Conservation (phyloP, 2,329 filamentous ascomycete species). For the Leptographium lundbergii region DNA sequence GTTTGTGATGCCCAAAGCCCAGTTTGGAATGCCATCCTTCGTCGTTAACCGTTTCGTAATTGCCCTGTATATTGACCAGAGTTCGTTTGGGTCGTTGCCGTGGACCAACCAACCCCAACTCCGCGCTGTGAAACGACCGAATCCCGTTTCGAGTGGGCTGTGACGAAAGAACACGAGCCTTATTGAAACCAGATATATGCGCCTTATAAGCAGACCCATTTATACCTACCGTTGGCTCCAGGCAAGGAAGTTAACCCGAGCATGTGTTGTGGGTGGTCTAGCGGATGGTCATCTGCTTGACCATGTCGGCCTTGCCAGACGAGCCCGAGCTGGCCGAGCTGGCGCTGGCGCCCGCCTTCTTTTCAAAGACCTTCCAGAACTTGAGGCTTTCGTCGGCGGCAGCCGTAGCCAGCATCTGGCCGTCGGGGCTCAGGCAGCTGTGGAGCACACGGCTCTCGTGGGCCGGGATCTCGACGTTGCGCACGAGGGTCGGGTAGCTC, state of each 20-base stretch:
- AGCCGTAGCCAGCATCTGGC: constrained; percentile 94
- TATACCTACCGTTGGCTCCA: constrained; percentile 32
- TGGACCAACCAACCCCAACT: constrained; percentile 28
- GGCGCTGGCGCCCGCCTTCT: constrained; percentile 69
- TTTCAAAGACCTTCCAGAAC: constrained; percentile 99
- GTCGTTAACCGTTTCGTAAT: neutral
- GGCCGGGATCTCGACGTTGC: constrained; percentile 94
- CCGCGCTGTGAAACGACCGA: constrained; percentile 33
- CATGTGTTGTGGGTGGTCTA: constrained; percentile 24
- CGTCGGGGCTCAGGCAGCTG: constrained; percentile 92
- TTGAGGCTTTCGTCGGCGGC: constrained; percentile 87
- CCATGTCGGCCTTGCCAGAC: constrained; percentile 69
- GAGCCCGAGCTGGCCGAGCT: constrained; percentile 53
- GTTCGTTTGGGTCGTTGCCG: neutral
- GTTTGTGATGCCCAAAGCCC: neutral
- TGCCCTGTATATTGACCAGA: neutral
- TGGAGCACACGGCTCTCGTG: constrained; percentile 95
- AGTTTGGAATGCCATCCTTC: neutral
- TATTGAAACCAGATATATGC: constrained; percentile 10
- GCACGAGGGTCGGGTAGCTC: constrained; percentile 94
- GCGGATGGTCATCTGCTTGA: constrained; percentile 91
- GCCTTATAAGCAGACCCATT: constrained; percentile 1
- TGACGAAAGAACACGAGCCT: constrained; percentile 5
- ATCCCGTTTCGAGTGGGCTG: neutral
- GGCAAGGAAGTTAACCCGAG: constrained; percentile 4